Percentiles rank a stretch among this genome's conserved stretches.
phyloP scores from a whole-genome alignment of 305 asterid species.

The Striga hermonthica region DNA sequence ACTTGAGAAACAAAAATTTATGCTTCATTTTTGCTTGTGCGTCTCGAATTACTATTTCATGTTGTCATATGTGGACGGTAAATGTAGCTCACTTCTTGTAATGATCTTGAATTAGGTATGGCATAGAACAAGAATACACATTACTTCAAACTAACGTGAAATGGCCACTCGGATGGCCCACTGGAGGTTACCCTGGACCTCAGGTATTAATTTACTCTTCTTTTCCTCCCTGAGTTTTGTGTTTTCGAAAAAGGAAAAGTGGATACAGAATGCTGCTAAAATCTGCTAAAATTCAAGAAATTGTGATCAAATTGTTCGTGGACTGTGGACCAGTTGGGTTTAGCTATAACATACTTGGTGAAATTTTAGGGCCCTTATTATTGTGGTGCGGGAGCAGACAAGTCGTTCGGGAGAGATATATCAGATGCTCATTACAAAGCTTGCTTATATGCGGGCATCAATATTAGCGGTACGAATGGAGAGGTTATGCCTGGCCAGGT shows the following conservation, averaged over 20 bases:
- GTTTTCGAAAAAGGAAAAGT: too few relatives aligned
- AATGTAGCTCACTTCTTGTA: background rate
- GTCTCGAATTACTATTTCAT: background rate
- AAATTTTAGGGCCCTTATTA: constrained; percentile 85
- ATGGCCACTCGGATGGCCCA: constrained; percentile 98
- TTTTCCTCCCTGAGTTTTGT: background rate
- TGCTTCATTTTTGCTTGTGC: too few relatives aligned
- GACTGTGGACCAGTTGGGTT: too few relatives aligned
- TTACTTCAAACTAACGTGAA: constrained; percentile 62
- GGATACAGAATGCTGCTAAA: too few relatives aligned
- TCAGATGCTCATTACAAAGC: constrained; percentile 98
- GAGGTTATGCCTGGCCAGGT: constrained; percentile 99
- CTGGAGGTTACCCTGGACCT: constrained; percentile 97
- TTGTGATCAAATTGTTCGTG: too few relatives aligned
- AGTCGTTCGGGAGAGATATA: constrained; percentile 93
- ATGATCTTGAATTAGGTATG: constrained; percentile 54
- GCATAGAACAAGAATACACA: constrained; percentile 96
- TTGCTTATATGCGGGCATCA: constrained; percentile 94
- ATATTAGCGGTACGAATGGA: constrained; percentile 92
- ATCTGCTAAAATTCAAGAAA: too few relatives aligned
- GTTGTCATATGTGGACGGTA: constrained; percentile 1
- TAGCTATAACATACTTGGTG: constrained; percentile 11
- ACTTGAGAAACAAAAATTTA: too few relatives aligned
- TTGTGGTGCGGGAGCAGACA: constrained; percentile 93
- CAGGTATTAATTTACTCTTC: constrained; percentile 49